phyloP scores from a whole-genome alignment of 108 stramenopile genomes.

The Cyclotella atomus region DNA sequence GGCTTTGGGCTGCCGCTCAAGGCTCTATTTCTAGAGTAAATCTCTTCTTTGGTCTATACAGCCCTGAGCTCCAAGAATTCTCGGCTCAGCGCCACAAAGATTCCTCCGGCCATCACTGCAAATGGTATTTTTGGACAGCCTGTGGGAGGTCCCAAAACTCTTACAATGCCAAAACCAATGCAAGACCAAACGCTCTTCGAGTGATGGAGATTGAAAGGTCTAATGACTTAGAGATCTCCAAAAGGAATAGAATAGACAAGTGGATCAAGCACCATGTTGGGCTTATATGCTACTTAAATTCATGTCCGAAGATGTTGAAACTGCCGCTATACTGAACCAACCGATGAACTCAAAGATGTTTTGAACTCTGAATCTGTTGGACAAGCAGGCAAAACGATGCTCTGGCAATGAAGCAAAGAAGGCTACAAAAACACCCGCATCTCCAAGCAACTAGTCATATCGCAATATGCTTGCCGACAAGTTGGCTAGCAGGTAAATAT shows the following conservation, averaged over 20 bases:
- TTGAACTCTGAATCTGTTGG: background rate
- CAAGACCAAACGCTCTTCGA: too few species aligned
- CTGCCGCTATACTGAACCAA: background rate
- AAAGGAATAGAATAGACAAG: constrained; percentile 9
- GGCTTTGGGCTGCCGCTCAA: too few species aligned
- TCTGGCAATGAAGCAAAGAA: background rate
- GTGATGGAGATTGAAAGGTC: background rate
- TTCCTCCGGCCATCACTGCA: background rate
- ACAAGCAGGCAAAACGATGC: background rate
- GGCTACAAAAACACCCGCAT: background rate
- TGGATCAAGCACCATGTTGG: too few species aligned
- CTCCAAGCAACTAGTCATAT: background rate
- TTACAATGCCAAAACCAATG: too few species aligned
- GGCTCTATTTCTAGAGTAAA: too few species aligned
- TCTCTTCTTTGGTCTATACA: background rate
- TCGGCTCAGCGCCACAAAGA: background rate
- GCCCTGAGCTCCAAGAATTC: background rate
- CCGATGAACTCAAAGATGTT: background rate
- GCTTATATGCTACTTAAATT: too few species aligned
- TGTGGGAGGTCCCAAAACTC: background rate
- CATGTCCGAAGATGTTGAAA: too few species aligned
- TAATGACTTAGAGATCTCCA: background rate
- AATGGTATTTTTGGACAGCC: background rate
- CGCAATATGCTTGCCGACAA: background rate
- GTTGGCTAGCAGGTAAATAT: background rate